phyloP scores from a whole-genome alignment of 495 filamentous ascomycete species.

The Penicillium coprophilum region DNA sequence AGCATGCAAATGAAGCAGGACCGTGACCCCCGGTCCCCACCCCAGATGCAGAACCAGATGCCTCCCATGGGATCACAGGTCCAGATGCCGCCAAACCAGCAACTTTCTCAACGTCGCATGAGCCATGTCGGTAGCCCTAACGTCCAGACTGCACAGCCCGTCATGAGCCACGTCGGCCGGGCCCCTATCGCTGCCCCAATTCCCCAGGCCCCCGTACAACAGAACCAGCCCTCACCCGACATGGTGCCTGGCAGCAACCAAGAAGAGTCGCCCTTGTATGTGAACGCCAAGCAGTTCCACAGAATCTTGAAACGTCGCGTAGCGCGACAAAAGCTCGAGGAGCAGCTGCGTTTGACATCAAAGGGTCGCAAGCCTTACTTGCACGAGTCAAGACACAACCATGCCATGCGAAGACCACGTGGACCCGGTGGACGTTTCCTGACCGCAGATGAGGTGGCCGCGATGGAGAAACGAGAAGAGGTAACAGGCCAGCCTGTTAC shows the following conservation, averaged over 20 bases:
- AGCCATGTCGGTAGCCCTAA: constrained; percentile 54
- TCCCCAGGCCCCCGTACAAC: constrained; percentile 53
- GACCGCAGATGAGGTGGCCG: constrained; percentile 95
- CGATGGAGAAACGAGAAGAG: constrained; percentile 65
- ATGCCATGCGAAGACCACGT: constrained; percentile 94
- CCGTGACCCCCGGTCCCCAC: constrained; percentile 52
- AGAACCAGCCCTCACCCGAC: constrained; percentile 80
- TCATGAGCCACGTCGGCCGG: constrained; percentile 50
- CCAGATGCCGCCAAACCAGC: constrained; percentile 44
- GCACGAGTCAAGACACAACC: constrained; percentile 98
- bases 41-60: constrained; percentile 51
- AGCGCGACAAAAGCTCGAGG: constrained; percentile 89
- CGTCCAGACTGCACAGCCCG: constrained; percentile 45
- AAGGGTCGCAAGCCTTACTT: constrained; percentile 97
- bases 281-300: constrained; percentile 99
- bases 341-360: constrained; percentile 82
- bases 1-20: constrained; percentile 52
- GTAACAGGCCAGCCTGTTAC: constrained; percentile 29
- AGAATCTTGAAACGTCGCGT: constrained; percentile 92
- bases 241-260: constrained; percentile 65
- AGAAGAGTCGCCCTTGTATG: constrained; percentile 94
- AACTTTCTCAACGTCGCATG: constrained; percentile 51
- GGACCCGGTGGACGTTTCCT: constrained; percentile 96
- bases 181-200: constrained; percentile 48
- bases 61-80: constrained; percentile 52